Percentiles rank a stretch among this genome's conserved stretches.
These are phyloP conservation scores for Acarospora socialis DNA, from an alignment of 2,329 filamentous ascomycete genomes.

Conservation along the genomic window DNA sequence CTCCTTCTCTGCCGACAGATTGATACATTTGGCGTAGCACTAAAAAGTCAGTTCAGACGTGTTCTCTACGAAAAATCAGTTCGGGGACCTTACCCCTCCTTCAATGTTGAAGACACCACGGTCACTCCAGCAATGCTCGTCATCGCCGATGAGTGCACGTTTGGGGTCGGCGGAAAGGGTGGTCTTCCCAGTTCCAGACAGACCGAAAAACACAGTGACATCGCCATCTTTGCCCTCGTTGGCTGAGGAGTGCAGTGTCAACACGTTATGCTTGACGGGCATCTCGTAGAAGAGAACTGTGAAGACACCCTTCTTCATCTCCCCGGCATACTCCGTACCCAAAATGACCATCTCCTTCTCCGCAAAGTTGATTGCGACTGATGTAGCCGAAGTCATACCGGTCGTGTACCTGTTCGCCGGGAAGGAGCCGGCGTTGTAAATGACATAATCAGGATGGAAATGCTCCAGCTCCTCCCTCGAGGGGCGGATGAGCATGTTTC, in stretches of 20 bases:
- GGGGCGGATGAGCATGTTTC: conserved; percentile 98
- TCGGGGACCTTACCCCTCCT: conserved; percentile 46
- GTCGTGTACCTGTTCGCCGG: conserved; percentile 95
- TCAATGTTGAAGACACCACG: conserved; percentile 98
- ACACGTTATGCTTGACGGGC: conserved; percentile 98
- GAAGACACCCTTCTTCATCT: conserved; percentile 98
- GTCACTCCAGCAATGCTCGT: conserved; percentile 99
- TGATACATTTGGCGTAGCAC: conserved; percentile 98
- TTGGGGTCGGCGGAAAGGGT: conserved; percentile 95
- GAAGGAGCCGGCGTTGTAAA: conserved; percentile 98
- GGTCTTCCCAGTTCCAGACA: conserved; percentile 97
- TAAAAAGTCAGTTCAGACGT: conserved; percentile 12
- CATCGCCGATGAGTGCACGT: conserved; percentile 89
- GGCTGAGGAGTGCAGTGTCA: conserved; percentile 95
- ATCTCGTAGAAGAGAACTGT: conserved; percentile 99
- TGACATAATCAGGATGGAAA: conserved; percentile 98
- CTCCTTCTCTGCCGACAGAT: conserved; percentile 95
- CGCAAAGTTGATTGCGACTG: conserved; percentile 95
- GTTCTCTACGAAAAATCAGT: not conserved
- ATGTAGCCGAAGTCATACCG: conserved; percentile 97
- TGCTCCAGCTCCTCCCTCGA: conserved; percentile 80
- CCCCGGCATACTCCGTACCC: conserved; percentile 93
- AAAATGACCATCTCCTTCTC: conserved; percentile 99
- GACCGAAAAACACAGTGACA: conserved; percentile 97
- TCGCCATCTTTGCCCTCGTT: conserved; percentile 93